Base-by-base conservation (phyloP, 257 asterid species). In the Solanum bulbocastanum region DNA sequence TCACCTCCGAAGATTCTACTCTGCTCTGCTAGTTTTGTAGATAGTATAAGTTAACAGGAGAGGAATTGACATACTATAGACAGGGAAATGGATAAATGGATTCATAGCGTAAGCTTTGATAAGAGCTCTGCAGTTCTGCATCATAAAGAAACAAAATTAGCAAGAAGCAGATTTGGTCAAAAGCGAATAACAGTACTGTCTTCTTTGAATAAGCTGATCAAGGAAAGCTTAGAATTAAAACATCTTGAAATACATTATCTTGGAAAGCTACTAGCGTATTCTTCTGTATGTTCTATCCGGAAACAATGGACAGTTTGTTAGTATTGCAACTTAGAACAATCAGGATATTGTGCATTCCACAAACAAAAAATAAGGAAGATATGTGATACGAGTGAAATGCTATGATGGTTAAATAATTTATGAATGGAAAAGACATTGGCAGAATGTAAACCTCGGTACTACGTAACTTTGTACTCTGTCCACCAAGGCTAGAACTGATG, bases 41-140 rank as follows among this genome's bases (percentile, higher is more conserved):
- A 93, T 89, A 40, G 95, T 91, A 89, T 94, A 94, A 85, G 92
- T 93, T 91, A 96, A 73, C 91, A 95, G 72, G 73, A 92, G 86
- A 84, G 99, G 99, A 89, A 96, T 87, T 25, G 90, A 87, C 65
- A 95, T 30, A 91, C 95, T 82, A 91, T 95, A 94, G 52, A 96
- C 22, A 3, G 99, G 98, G 89, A 92, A 96, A 92, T 96, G 98
- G 89, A 93, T 66, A 60, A 91, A 13, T 3, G 99, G 99, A 83
- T 94, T 95, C 98, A 95, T 95, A 87, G 92, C 98, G 79, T 94
- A 97, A 6, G 99, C 99, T 90, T 93, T 95, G 90, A 89, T 35
- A 5, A 96, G 95, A 82, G 94, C 95, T 79, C 90, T 84, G 69
- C 98, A 96, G 89, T 73, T 94, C 99, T 97, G 97, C 94, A 94